Percentiles rank a stretch among this genome's conserved stretches.
These are phyloP conservation scores for Zea mays DNA, from an alignment of 176 grass and related monocot species.

Conservation along the genomic window DNA sequence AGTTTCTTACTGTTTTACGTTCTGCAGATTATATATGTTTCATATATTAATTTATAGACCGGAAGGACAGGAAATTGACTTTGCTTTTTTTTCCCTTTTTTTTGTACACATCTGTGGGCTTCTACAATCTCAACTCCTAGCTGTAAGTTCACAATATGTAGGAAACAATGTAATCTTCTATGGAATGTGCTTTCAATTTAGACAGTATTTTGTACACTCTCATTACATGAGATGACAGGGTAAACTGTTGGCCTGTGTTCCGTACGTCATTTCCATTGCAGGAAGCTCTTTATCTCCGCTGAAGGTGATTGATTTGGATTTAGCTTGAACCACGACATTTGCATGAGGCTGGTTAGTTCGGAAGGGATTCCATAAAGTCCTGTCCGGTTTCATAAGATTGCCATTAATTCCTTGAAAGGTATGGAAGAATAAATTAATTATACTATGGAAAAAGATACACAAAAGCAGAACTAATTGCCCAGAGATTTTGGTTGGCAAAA, in stretches of 20 bases:
- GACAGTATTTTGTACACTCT: slow-evolving; percentile 43
- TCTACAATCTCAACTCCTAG: slow-evolving; percentile 43
- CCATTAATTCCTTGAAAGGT: slow-evolving; percentile 28
- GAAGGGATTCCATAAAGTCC: slow-evolving; percentile 24
- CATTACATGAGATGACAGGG: slow-evolving; percentile 37
- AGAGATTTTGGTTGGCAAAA: slow-evolving; percentile 11
- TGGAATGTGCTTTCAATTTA: slow-evolving; percentile 21
- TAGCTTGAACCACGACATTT: slow-evolving; percentile 1
- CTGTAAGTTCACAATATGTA: slow-evolving; percentile 44
- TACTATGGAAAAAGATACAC: background rate
- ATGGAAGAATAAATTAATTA: slow-evolving; percentile 21
- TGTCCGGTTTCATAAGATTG: background rate
- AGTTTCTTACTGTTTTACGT: no score
- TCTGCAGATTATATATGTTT: no score
- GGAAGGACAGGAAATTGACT: no score
- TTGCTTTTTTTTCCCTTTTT: no score
- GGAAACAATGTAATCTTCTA: slow-evolving; percentile 49
- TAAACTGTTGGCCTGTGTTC: slow-evolving; percentile 10
- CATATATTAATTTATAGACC: no score
- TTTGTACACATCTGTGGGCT: slow-evolving; percentile 51
- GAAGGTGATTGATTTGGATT: slow-evolving; percentile 21
- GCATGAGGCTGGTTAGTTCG: slow-evolving; percentile 18
- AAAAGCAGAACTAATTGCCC: background rate
- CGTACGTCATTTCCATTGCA: background rate
- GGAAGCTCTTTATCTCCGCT: slow-evolving; percentile 6